Base-by-base conservation (phyloP, 148 eudicot species). In the Rhododendron ferrugineum region DNA sequence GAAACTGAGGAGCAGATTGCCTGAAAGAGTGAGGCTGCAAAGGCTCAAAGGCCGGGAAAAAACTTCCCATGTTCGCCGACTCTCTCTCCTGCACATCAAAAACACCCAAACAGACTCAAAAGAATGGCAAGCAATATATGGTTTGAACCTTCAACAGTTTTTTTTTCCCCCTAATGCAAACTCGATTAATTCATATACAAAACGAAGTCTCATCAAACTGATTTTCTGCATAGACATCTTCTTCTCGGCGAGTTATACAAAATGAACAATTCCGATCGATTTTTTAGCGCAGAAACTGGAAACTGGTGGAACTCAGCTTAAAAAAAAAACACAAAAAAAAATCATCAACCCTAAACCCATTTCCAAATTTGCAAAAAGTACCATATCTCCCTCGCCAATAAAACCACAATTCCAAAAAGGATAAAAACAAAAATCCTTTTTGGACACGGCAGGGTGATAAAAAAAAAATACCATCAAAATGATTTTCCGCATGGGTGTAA, bases 21-120 rank as follows among this genome's bases (percentile, higher is more conserved):
- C 91, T 87, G 6, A 91, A 58, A 13, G 89, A 88, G 79, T 91
- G 92, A 86, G 89, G 30, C 89, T 91, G 92, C 23, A 87, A 86
- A 50, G 88, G 90, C 46, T 91, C 93, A 83, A 91, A 90, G 44
- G 76, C 73, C 2, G 91, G 90, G 86, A 90, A 90, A 78, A 91
- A 83, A 72, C 64, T 89, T 70, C 89, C 85, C 89, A 89, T 87
- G 73, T 84, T 87, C 49, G 79, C 79, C 4, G 86, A 82, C 66
- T 85, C 93, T 80, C 91, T 80, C 47, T 91, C 92, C 93, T 90
- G 89, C 89, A 30, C 16, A 14, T 70, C 37, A 70, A 70, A 14
- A 70, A 15, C 75, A 70, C 75, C 20, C 37, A 70, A 8, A 64
- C 10, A 64, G 32, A 64, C 72, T n/a, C 72, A 64, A 64, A 54